Conservation (phyloP, 2,329 filamentous ascomycete genomes). For the Sporothrix brasiliensis region DNA sequence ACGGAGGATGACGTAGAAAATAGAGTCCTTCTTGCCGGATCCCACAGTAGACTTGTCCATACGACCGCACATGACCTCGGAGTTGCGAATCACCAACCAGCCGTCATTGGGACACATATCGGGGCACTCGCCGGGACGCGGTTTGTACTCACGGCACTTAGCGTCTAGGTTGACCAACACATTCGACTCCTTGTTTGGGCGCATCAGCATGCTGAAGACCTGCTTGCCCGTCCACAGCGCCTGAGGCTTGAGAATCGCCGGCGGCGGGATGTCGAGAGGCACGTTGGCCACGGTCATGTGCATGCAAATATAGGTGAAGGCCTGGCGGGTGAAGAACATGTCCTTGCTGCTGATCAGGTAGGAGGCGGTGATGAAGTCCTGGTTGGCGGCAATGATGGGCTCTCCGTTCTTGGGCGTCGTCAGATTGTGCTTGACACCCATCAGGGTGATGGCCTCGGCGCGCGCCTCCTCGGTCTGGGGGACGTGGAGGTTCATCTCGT, state of each 20-base stretch:
- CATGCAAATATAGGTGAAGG: slow-evolving; percentile 86
- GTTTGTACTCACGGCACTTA: slow-evolving; percentile 79
- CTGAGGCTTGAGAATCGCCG: slow-evolving; percentile 81
- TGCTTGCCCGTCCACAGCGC: slow-evolving; percentile 95
- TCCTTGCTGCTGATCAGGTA: slow-evolving; percentile 92
- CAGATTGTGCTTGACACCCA: slow-evolving; percentile 97
- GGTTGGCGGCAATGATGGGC: slow-evolving; percentile 97
- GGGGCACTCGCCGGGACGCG: slow-evolving; percentile 58
- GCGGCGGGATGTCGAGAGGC: slow-evolving; percentile 81
- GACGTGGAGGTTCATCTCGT: slow-evolving; percentile 98
- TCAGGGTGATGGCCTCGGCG: slow-evolving; percentile 90
- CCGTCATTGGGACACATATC: slow-evolving; percentile 85
- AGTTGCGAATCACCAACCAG: slow-evolving; percentile 92
- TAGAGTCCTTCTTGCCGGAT: slow-evolving; percentile 93
- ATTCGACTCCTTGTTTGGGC: slow-evolving; percentile 79
- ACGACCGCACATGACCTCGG: slow-evolving; percentile 92
- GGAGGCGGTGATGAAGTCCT: slow-evolving; percentile 97
- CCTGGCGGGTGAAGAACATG: slow-evolving; percentile 83
- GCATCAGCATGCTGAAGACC: slow-evolving; percentile 80
- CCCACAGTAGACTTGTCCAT: slow-evolving; percentile 99
- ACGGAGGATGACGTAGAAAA: slow-evolving; percentile 95
- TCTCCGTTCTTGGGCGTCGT: slow-evolving; percentile 97
- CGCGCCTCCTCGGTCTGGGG: slow-evolving; percentile 96
- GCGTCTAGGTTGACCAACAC: slow-evolving; percentile 92
- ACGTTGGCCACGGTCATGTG: slow-evolving; percentile 81